phyloP scores from a whole-genome alignment of 169 alveolate genomes.

The Plasmodium berghei region DNA sequence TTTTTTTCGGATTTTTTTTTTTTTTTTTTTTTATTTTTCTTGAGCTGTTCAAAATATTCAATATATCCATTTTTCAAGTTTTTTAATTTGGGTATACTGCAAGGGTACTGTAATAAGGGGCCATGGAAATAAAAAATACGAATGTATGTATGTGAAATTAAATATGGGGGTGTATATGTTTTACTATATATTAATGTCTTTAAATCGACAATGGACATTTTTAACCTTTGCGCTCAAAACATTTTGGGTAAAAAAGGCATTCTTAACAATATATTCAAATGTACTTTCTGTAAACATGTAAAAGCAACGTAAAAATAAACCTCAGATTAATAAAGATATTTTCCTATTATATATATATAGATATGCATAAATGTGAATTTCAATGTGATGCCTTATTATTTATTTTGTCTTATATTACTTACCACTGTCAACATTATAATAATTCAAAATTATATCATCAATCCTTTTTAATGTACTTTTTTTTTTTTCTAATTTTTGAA shows the following conservation, averaged over 20 bases:
- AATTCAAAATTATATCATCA: slow-evolving; percentile 80
- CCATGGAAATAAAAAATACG: background rate
- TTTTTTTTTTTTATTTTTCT: slow-evolving; percentile 38
- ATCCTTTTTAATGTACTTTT: slow-evolving; percentile 78
- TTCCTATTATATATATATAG: background rate
- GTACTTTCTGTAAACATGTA: slow-evolving; percentile 42
- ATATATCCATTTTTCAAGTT: slow-evolving; percentile 72
- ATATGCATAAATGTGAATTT: background rate
- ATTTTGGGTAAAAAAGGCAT: slow-evolving; percentile 60
- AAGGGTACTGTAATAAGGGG: slow-evolving; percentile 55
- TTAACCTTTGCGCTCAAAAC: slow-evolving; percentile 54
- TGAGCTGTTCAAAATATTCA: slow-evolving; percentile 68
- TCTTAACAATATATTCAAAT: slow-evolving; percentile 72
- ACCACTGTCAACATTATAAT: slow-evolving; percentile 80
- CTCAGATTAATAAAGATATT: background rate
- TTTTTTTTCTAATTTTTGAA: slow-evolving; percentile 76
- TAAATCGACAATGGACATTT: background rate
- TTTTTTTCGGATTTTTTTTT: slow-evolving; percentile 13
- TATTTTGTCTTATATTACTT: background rate
- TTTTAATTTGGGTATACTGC: slow-evolving; percentile 70
- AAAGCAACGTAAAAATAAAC: slow-evolving; percentile 3
- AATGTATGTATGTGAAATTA: background rate
- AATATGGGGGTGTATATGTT: background rate
- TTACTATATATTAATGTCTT: background rate
- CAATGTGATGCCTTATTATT: slow-evolving; percentile 3